Evolutionary conservation across 169 alveolate genomes (phyloP).

Genomic region (Sarcocystis neurona): DNA sequence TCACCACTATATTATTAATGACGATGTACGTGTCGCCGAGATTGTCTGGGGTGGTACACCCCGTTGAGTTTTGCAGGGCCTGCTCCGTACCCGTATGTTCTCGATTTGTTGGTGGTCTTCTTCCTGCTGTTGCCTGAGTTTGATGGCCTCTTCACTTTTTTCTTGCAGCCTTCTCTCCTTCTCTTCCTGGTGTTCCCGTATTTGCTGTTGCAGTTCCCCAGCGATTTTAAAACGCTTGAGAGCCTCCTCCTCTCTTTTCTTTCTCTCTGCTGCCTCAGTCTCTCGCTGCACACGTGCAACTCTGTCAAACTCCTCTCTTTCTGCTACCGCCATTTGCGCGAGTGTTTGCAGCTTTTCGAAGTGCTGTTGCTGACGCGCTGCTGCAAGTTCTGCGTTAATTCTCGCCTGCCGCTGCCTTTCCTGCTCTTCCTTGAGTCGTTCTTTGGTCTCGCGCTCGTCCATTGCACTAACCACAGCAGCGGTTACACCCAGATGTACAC

Average conservation of each 20-base stretch:
- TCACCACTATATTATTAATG: too few species aligned
- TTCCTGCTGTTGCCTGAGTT: slow-evolving; percentile 37
- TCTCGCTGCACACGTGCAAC: slow-evolving; percentile 70
- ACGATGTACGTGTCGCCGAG: too few species aligned
- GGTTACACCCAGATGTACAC: background rate
- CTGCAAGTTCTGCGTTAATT: slow-evolving; percentile 42
- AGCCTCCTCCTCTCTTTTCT: slow-evolving; percentile 73
- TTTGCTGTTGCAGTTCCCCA: slow-evolving; percentile 72
- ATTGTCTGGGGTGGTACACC: too few species aligned
- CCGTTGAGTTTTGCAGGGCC: too few species aligned
- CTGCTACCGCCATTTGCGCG: slow-evolving; percentile 61
- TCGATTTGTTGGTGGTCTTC: slow-evolving; percentile 35
- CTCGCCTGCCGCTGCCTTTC: slow-evolving; percentile 3
- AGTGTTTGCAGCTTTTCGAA: slow-evolving; percentile 31
- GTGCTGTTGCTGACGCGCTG: slow-evolving; percentile 49
- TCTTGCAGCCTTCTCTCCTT: background rate
- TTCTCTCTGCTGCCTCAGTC: slow-evolving; percentile 74
- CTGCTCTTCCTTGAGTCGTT: slow-evolving; percentile 34
- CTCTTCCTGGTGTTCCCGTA: background rate
- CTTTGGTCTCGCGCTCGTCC: slow-evolving; percentile 53
- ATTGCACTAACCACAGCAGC: slow-evolving; percentile 40
- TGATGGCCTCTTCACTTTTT: slow-evolving; percentile 23
- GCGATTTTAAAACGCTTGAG: slow-evolving; percentile 68
- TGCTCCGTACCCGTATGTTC: background rate
- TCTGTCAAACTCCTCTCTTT: slow-evolving; percentile 78